Percentiles rank a stretch among this genome's conserved stretches.
These are phyloP conservation scores for Liquidambar formosana DNA, from an alignment of 164 flowering plant species.

Conservation along the genomic window DNA sequence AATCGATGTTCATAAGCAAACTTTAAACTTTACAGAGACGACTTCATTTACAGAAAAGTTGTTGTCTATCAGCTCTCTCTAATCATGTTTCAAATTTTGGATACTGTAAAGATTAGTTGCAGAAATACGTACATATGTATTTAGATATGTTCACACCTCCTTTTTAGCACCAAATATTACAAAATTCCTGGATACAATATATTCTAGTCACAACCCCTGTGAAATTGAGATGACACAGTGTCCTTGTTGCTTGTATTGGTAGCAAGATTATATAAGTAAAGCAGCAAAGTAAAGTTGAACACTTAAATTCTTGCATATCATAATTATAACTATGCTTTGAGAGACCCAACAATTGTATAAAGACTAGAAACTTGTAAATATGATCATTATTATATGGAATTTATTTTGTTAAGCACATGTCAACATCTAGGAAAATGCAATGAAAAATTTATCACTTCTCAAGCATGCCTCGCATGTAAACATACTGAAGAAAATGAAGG, in stretches of 20 bases:
- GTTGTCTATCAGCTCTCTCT: too few species aligned
- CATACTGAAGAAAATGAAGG: slow-evolving; percentile 4
- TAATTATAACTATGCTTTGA: not conserved
- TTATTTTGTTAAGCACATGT: not conserved
- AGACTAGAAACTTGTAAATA: not conserved
- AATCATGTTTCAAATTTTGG: too few species aligned
- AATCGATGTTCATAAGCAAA: not conserved
- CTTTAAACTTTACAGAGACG: not conserved
- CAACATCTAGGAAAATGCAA: not conserved
- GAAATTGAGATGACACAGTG: too few species aligned
- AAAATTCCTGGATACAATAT: not conserved
- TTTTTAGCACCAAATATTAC: not conserved
- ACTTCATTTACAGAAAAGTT: not conserved
- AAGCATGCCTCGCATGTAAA: not conserved
- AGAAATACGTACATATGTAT: not conserved
- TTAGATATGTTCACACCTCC: not conserved
- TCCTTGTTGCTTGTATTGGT: too few species aligned
- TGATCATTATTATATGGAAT: not conserved
- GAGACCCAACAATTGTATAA: not conserved
- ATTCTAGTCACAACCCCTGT: too few species aligned
- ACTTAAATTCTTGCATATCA: too few species aligned
- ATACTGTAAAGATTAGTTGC: too few species aligned
- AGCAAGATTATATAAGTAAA: too few species aligned
- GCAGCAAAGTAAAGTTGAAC: too few species aligned
- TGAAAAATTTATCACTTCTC: not conserved